phyloP scores from a whole-genome alignment of 225 moss, liverwort and hornwort genomes.

The Physcomitrellopsis africana region DNA sequence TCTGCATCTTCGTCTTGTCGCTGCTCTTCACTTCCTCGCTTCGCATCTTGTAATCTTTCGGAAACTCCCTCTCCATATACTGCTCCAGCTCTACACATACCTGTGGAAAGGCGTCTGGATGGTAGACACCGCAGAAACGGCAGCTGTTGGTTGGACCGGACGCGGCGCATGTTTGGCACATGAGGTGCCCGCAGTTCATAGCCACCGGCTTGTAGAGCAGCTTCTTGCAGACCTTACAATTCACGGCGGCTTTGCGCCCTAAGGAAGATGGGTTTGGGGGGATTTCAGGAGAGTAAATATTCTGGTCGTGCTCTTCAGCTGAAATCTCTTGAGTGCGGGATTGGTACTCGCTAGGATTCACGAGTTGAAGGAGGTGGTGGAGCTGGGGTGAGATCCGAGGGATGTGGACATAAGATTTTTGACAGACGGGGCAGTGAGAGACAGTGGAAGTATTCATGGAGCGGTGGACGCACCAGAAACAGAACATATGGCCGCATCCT shows the following conservation, averaged over 20 bases:
- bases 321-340: conserved; percentile 45
- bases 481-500: conserved; percentile 95
- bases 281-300: conserved; percentile 73
- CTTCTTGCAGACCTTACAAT: conserved; percentile 73
- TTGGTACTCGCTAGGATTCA: conserved; percentile 62
- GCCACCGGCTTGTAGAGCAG: conserved; percentile 81
- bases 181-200: conserved; percentile 90
- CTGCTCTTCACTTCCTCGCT: conserved; percentile 38
- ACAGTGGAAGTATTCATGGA: conserved; percentile 81
- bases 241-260: conserved; percentile 33
- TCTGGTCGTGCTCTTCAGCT: conserved; percentile 64
- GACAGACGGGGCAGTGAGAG: conserved; percentile 91
- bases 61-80: conserved; percentile 64
- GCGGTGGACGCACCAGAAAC: conserved; percentile 90
- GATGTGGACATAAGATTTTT: conserved; percentile 83
- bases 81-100: conserved; percentile 85
- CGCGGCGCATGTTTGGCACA: conserved; percentile 74
- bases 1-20: conserved; percentile 26
- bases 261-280: conserved; percentile 35
- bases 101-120: conserved; percentile 76
- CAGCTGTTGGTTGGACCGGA: conserved; percentile 49
- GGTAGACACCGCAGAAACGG: conserved; percentile 55
- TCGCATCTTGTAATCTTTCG: conserved; percentile 54
- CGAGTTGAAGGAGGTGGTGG: conserved; percentile 69
- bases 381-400: conserved; percentile 87